A percentile compares a stretch with the other conserved stretches of the same genome.
phyloP scores from a whole-genome alignment of 2,329 filamentous ascomycete species.

The Ophiognomonia clavigignenti-juglandacearum region DNA sequence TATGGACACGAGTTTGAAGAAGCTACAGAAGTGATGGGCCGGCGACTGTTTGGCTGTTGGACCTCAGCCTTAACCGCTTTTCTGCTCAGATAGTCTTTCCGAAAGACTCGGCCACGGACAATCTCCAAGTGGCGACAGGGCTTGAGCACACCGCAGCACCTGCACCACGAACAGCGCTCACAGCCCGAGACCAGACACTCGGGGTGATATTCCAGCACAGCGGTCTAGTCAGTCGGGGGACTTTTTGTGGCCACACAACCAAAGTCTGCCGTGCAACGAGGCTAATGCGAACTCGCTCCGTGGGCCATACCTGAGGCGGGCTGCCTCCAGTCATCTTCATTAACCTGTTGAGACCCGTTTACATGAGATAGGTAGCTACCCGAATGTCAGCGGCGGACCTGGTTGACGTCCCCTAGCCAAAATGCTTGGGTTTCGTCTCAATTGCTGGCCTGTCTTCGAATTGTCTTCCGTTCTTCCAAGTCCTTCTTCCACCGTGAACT shows the following conservation, averaged over 20 bases:
- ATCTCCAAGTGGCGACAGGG: neutral
- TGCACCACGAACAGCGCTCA: neutral
- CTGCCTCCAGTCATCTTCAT: neutral
- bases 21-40: neutral
- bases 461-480: neutral
- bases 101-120: neutral
- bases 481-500: neutral
- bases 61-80: too few species aligned
- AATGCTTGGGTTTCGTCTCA: neutral
- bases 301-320: neutral
- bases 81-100: too few species aligned
- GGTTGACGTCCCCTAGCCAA: neutral
- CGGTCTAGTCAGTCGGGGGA: neutral
- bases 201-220: neutral
- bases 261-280: constrained; percentile 13
- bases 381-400: neutral
- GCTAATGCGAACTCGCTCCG: constrained; percentile 4
- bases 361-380: neutral
- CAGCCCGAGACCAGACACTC: neutral
- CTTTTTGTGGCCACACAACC: neutral
- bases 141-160: neutral
- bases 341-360: neutral
- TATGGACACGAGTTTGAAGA: neutral
- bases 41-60: neutral
- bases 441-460: neutral